phyloP scores from a whole-genome alignment of 2,329 filamentous ascomycete genomes.

The Scedosporium aurantiacum region DNA sequence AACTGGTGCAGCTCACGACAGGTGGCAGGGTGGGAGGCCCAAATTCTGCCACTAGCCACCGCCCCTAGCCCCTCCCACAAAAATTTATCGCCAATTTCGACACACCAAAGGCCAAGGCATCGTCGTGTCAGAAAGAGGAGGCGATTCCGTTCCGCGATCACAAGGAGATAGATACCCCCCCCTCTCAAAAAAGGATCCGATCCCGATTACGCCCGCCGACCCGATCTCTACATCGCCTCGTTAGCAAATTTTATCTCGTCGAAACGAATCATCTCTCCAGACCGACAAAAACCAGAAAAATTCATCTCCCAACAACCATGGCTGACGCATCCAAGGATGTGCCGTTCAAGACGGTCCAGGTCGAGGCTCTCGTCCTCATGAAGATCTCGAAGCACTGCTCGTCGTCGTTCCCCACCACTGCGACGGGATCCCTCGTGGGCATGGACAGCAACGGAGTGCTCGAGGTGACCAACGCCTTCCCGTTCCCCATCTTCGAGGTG shows the following conservation, averaged over 20 bases:
- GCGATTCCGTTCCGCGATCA: slow-evolving; percentile 11
- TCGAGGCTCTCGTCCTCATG: slow-evolving; percentile 92
- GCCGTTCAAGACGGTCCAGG: slow-evolving; percentile 77
- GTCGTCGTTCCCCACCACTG: slow-evolving; percentile 73
- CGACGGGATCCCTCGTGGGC: slow-evolving; percentile 83
- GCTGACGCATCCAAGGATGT: slow-evolving; percentile 51
- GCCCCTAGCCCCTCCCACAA: slow-evolving; percentile 32
- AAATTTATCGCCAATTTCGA: slow-evolving; percentile 31
- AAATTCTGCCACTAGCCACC: slow-evolving; percentile 26
- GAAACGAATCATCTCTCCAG: neutral
- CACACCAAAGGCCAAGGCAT: slow-evolving; percentile 18
- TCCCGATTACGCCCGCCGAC: slow-evolving; percentile 8
- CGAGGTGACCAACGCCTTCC: slow-evolving; percentile 90
- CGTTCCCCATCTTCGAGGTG: slow-evolving; percentile 76
- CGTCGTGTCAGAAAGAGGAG: neutral
- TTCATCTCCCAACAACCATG: slow-evolving; percentile 29
- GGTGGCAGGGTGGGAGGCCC: neutral
- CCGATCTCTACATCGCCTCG: slow-evolving; percentile 16
- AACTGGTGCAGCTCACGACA: neutral
- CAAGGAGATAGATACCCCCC: slow-evolving; percentile 1
- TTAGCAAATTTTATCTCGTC: neutral
- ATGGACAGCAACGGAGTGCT: slow-evolving; percentile 77
- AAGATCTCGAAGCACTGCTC: slow-evolving; percentile 97
- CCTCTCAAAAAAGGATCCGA: too few relatives aligned
- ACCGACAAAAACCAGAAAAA: neutral